Percentiles rank a stretch among this genome's conserved stretches.
phyloP scores from a whole-genome alignment of 331 rosid species.

The Quercus phellos region DNA sequence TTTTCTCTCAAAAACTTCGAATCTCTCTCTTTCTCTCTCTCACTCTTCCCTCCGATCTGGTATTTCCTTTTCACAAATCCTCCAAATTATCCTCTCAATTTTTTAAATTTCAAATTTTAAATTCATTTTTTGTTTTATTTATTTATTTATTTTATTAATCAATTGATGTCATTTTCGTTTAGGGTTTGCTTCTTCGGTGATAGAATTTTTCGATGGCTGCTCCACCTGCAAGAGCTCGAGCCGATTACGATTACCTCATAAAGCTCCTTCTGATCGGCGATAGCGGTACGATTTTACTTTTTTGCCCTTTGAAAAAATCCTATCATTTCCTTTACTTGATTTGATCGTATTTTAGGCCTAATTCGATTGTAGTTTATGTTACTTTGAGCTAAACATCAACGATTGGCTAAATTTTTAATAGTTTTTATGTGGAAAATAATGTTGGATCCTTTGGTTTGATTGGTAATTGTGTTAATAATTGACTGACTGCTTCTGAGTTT shows the following conservation, averaged over 20 bases:
- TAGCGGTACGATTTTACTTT: slow-evolving; percentile 56
- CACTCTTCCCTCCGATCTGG: slow-evolving; percentile 33
- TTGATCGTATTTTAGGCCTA: neutral
- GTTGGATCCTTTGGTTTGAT: neutral
- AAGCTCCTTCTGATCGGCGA: slow-evolving; percentile 98
- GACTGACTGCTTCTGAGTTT: neutral
- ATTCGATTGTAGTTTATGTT: neutral
- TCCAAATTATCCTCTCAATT: neutral
- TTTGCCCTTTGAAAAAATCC: neutral
- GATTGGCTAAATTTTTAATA: neutral
- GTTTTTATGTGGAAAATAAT: neutral
- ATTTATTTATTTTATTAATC: neutral
- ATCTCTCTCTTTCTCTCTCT: slow-evolving; percentile 34
- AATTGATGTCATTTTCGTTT: slow-evolving; percentile 1
- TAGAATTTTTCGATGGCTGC: slow-evolving; percentile 60
- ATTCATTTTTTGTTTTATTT: neutral
- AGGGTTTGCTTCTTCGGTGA: slow-evolving; percentile 24
- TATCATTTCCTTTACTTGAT: neutral
- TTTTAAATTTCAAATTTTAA: neutral
- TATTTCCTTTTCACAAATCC: slow-evolving; percentile 7
- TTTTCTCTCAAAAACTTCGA: slow-evolving; percentile 22
- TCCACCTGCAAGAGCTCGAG: slow-evolving; percentile 90
- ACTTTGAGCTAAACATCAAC: neutral
- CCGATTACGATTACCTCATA: slow-evolving; percentile 90
- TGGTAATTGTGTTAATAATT: neutral